phyloP scores from a whole-genome alignment of 2,329 filamentous ascomycete species.

The Chaetomium strumarium region DNA sequence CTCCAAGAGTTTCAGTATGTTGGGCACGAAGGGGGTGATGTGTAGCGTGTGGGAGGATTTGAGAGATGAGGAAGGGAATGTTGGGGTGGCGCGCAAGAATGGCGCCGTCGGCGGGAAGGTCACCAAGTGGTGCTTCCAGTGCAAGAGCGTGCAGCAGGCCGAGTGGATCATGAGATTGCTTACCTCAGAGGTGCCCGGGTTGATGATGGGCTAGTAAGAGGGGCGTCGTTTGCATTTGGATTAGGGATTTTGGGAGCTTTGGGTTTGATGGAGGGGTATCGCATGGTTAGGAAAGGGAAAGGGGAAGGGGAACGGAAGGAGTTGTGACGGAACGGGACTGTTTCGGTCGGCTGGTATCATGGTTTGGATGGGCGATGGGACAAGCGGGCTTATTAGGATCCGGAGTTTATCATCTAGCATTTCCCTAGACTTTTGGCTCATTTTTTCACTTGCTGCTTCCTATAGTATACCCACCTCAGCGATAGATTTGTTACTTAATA shows the following conservation, averaged over 20 bases:
- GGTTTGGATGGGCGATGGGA: not conserved
- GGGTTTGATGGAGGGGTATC: not conserved
- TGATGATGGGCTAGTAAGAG: constrained; percentile 20
- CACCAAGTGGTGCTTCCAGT: constrained; percentile 61
- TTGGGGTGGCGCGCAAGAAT: constrained; percentile 46
- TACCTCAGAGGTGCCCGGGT: constrained; percentile 31
- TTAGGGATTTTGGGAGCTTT: not conserved
- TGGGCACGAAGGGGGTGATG: constrained; percentile 80
- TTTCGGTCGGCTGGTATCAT: not conserved
- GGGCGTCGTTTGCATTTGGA: not conserved
- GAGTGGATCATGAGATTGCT: constrained; percentile 51
- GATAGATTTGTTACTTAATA: constrained; percentile 9
- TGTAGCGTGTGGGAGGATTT: constrained; percentile 81
- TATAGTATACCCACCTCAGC: constrained; percentile 5
- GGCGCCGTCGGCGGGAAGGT: constrained; percentile 50
- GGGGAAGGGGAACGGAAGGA: not conserved
- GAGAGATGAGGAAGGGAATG: constrained; percentile 54
- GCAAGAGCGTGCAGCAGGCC: constrained; percentile 46
- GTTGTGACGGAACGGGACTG: no score
- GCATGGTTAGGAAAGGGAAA: not conserved
- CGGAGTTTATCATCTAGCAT: not conserved
- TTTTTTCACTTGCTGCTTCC: not conserved
- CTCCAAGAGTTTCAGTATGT: constrained; percentile 75
- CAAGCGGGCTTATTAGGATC: not conserved
- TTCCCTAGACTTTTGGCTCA: not conserved